phyloP scores from a whole-genome alignment of 1,139 yeast genomes.

The Insectozyma bohioensis region DNA sequence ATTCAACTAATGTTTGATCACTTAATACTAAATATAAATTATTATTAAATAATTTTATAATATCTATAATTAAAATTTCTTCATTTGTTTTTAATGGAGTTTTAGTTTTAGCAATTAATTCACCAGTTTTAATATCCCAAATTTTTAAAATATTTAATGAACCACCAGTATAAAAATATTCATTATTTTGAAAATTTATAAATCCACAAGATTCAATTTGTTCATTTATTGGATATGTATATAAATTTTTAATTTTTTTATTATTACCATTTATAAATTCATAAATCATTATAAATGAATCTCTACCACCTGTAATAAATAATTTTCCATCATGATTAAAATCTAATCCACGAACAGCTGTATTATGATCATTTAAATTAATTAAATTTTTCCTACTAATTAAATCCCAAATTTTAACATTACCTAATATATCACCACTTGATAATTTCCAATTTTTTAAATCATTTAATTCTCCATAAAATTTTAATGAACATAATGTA shows the following conservation, averaged over 20 bases:
- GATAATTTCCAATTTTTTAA: constrained; percentile 71
- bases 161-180: constrained; percentile 74
- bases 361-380: constrained; percentile 70
- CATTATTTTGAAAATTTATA: constrained; percentile 30
- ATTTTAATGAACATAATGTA: constrained; percentile 75
- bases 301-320: constrained; percentile 86
- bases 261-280: too few species aligned
- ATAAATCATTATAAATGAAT: constrained; percentile 70
- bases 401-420: constrained; percentile 86
- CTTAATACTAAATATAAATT: constrained; percentile 54
- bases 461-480: constrained; percentile 71
- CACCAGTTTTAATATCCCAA: constrained; percentile 50
- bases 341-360: constrained; percentile 85
- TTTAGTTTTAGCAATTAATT: constrained; percentile 44
- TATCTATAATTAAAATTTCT: constrained; percentile 67
- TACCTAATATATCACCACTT: constrained; percentile 87
- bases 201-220: constrained; percentile 85
- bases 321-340: constrained; percentile 53
- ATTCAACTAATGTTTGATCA: constrained; percentile 76
- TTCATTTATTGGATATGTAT: constrained; percentile 72
- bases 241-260: constrained; percentile 53
- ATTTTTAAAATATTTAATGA: constrained; percentile 64
- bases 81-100: constrained; percentile 59
- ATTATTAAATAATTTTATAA: constrained; percentile 31
- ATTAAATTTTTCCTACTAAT: constrained; percentile 70